Conservation (phyloP, 2,329 filamentous ascomycete genomes). For the Trichoderma lentiforme region DNA sequence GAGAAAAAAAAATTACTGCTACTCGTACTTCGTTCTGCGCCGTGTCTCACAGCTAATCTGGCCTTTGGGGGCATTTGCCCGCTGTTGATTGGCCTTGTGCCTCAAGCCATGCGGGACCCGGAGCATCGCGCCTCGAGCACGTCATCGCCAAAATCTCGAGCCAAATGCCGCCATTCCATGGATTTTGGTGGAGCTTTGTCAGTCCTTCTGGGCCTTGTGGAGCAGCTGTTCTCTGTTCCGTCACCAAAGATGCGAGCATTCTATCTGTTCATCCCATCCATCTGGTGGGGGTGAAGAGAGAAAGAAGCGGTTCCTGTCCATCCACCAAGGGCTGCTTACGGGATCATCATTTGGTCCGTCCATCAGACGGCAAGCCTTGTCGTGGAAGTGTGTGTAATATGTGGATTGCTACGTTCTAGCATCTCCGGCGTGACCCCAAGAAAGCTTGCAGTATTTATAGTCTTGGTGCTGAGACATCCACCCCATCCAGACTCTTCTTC, state of each 20-base stretch:
- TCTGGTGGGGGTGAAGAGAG: background rate
- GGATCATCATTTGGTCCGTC: conserved; percentile 1
- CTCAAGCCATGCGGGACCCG: conserved; percentile 21
- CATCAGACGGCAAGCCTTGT: background rate
- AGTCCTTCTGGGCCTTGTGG: conserved; percentile 1
- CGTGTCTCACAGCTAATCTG: background rate
- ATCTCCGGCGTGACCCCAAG: conserved; percentile 5
- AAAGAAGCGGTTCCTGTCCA: background rate
- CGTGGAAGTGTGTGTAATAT: background rate
- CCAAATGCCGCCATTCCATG: conserved; percentile 16
- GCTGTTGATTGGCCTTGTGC: conserved; percentile 27
- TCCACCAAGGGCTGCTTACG: conserved; percentile 2
- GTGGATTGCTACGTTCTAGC: background rate
- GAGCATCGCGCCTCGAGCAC: conserved; percentile 33
- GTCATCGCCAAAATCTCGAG: conserved; percentile 27
- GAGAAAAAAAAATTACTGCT: background rate
- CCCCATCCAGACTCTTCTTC: background rate
- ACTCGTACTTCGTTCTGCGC: background rate
- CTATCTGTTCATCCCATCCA: background rate
- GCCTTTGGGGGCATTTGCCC: background rate
- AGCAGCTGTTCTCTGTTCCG: background rate
- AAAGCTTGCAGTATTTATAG: conserved; percentile 8
- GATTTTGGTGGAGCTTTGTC: background rate
- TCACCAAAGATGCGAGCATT: background rate
- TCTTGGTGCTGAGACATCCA: background rate